Base-by-base conservation (phyloP, 1,284 basidiomycete genomes). In the Microbotryomycetes sp. region DNA sequence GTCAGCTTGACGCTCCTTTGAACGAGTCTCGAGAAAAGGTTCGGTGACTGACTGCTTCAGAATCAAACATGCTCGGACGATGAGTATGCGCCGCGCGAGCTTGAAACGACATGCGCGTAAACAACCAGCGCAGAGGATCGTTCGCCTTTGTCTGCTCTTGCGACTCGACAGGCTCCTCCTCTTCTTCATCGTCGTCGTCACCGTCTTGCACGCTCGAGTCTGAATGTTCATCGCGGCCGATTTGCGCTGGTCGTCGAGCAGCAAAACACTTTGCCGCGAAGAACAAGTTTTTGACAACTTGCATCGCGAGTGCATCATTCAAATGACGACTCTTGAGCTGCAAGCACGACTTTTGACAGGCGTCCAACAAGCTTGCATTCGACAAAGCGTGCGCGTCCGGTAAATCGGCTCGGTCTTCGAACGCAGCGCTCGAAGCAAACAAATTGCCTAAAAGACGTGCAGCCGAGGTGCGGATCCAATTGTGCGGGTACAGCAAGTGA, bases 251-350 rank as follows among this genome's bases (percentile, higher is more conserved):
- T 15, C 52, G 30, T 6, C 67, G 57, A 4, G 67, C 60, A 3
- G 51, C 82, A 77, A 92, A 93, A 75, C 85, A 85, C 76, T 90
- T 91, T 29, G 88, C 89, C 30, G 96, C 79, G 72, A 88, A 96
- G 72, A 96, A 91, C 16, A 98, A 76, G 68, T 97, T 92, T 79
- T 97, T 97, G 72, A 97, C 91, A 16, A 91, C 79, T 76, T 97
- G 91, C 65, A 96, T 76, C 57, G 86, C 82, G 18, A 94, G 79
- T 4, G 82, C 76, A 45, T 86, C 85, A 69, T 92, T 89, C 45
- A 97, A 77, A 67, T 88, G 81, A 13, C 84, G 80, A 70, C 91
- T 91, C 74, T 87, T 86, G 62, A 98, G 81, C 74, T 97, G 85
- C 52, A 86, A 75, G 58, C 85, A 88, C 31, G 88, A 77, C 74